Base-by-base conservation (phyloP, 306 rosid genomes). In the Prunus fruticosa region DNA sequence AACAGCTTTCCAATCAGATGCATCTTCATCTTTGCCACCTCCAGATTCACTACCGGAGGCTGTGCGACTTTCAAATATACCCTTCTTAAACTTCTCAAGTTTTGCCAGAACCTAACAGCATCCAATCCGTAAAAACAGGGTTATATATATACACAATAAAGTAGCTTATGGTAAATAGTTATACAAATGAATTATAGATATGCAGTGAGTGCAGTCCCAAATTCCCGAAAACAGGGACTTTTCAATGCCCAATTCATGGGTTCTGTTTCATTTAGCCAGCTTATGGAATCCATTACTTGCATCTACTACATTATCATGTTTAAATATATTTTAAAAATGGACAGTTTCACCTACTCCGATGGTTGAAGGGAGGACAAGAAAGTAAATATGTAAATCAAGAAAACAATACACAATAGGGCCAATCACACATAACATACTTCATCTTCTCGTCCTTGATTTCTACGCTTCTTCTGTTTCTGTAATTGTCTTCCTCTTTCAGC, bases 371-470 rank as follows among this genome's bases (percentile, higher is more conserved):
- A 58, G 30, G 71, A 56, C 54, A 30, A 30, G 76, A 27, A 45
- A 60, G 72, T 49, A 73, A 66, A 61, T 63, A 70, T 61, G 38
- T 28, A 76, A 77, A 32, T 43, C 22, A 28, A 20, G 73, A 76
- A 47, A 77, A 81, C 54, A 67, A 75, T 58, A 76, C 34, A 69
- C 25, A 16, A 27, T 18, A 10, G 60, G n/a, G 10, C 27, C 2
- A 51, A 64, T 57, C 65, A 46, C 68, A 60, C 49, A 76, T 19
- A 75, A 80, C 92, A 80, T 92, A 90, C 99, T 23, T 89, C 96
- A 72, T 89, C 97, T 89, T 95, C 97, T 74, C 93, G 97, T 75
- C 97, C 97, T 71, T 87, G 96, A 78, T 86, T 84, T 80, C 92
- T 82, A 69, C 95, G 96, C 82, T 87, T 95, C 90, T 89, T 95